phyloP scores from a whole-genome alignment of 2,329 filamentous ascomycete genomes.

The Exophiala lecanii-corni region DNA sequence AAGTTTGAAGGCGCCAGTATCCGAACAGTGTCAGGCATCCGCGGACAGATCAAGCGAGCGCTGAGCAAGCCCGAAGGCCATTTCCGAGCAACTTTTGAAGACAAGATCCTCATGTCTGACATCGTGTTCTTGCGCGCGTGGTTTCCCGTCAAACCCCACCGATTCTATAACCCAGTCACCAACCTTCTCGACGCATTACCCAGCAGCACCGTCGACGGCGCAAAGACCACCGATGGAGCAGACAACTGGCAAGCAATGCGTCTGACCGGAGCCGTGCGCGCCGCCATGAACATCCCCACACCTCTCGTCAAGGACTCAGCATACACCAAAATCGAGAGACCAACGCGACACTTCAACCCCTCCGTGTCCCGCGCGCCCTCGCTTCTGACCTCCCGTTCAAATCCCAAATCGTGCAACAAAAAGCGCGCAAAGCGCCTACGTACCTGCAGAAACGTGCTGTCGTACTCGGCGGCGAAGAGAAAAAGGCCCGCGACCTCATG shows the following conservation, averaged over 20 bases:
- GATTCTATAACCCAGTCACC: conserved; percentile 94
- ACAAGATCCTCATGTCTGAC: conserved; percentile 95
- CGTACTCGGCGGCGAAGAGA: conserved; percentile 80
- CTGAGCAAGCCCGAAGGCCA: conserved; percentile 89
- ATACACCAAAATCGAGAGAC: conserved; percentile 62
- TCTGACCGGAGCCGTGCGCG: conserved; percentile 84
- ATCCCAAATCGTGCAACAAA: conserved; percentile 79
- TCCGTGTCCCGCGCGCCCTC: conserved; percentile 45
- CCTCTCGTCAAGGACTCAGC: conserved; percentile 78
- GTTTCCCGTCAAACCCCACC: conserved; percentile 92
- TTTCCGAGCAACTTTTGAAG: conserved; percentile 96
- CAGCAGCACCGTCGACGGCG: conserved; percentile 22
- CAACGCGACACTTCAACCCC: conserved; percentile 71
- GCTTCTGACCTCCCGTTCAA: conserved; percentile 86
- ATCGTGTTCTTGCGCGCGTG: conserved; percentile 95
- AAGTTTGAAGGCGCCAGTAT: conserved; percentile 97
- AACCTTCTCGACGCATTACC: conserved; percentile 67
- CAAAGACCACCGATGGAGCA: conserved; percentile 28
- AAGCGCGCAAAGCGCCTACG: conserved; percentile 72
- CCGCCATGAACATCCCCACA: conserved; percentile 67
- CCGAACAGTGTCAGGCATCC: conserved; percentile 90
- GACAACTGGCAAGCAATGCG: conserved; percentile 82
- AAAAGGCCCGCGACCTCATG: conserved; percentile 80
- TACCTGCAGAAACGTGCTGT: conserved; percentile 96
- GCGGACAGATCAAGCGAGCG: conserved; percentile 95